These are phyloP conservation scores for Madurella mycetomatis DNA, from an alignment of 2,329 filamentous ascomycete species.

Conservation along the genomic window DNA sequence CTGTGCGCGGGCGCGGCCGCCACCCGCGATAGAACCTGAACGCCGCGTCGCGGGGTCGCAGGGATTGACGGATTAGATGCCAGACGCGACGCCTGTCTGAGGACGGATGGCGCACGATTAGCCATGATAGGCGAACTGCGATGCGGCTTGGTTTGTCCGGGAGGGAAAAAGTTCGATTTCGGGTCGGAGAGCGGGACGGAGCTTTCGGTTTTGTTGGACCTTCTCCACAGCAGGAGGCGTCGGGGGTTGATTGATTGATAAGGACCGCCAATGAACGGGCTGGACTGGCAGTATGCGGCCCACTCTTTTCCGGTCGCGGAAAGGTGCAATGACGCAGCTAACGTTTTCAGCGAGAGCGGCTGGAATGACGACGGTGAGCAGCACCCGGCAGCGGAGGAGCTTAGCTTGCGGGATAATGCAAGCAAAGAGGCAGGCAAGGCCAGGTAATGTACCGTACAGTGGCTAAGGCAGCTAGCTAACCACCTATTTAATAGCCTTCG, in stretches of 20 bases:
- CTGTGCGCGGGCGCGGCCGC: conserved; percentile 27
- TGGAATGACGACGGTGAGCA: conserved; percentile 10
- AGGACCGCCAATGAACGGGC: conserved; percentile 1
- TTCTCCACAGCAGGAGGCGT: background rate
- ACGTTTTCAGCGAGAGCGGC: background rate
- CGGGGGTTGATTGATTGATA: background rate
- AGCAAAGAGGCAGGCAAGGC: no score
- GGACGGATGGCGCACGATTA: conserved; percentile 60
- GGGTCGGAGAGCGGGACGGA: conserved; percentile 14
- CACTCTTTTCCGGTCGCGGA: conserved; percentile 14
- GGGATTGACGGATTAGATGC: conserved; percentile 40
- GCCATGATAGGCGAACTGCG: conserved; percentile 46
- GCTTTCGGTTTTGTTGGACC: conserved; percentile 18
- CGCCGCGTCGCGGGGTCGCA: conserved; percentile 32
- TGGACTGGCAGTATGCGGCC: background rate
- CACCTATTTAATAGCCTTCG: no score
- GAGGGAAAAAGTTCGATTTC: conserved; percentile 10
- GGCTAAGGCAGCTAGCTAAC: no score
- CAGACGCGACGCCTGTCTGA: conserved; percentile 70
- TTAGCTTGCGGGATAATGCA: no score
- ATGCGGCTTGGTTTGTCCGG: background rate
- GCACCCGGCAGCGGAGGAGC: background rate
- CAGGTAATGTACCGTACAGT: no score
- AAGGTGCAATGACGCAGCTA: conserved; percentile 13
- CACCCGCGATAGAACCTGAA: conserved; percentile 32